Evolutionary conservation across 192 early-diverging fungal genomes (phyloP).

Genomic region (Backusella circina): DNA sequence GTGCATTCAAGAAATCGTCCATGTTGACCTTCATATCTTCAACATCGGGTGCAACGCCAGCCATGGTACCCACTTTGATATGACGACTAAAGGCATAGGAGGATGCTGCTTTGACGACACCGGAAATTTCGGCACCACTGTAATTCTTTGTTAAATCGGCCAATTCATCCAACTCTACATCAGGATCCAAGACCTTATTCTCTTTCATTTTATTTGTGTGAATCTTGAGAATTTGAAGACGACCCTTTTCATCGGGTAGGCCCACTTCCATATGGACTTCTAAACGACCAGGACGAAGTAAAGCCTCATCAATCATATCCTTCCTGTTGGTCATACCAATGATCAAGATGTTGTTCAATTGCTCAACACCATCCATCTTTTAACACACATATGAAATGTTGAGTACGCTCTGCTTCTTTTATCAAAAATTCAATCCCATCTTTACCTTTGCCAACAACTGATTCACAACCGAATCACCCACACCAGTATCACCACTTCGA

Average conservation of each 20-base stretch:
- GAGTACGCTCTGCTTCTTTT: neutral
- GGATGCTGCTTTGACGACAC: constrained; percentile 86
- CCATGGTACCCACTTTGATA: constrained; percentile 84
- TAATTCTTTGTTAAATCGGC: constrained; percentile 93
- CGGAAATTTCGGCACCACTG: constrained; percentile 95
- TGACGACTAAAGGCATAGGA: constrained; percentile 97
- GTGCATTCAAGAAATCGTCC: constrained; percentile 83
- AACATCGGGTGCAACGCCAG: constrained; percentile 78
- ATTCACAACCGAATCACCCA: constrained; percentile 96
- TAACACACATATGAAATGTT: neutral
- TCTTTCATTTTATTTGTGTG: constrained; percentile 85
- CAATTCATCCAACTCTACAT: constrained; percentile 84
- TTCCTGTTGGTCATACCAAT: constrained; percentile 99
- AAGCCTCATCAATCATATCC: constrained; percentile 97
- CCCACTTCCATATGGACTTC: constrained; percentile 98
- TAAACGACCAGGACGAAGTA: constrained; percentile 91
- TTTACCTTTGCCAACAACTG: constrained; percentile 90
- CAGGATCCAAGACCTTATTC: constrained; percentile 72
- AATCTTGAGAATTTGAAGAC: constrained; percentile 93
- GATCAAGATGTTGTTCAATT: constrained; percentile 96
- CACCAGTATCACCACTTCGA: constrained; percentile 89
- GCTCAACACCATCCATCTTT: constrained; percentile 97
- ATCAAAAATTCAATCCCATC: neutral
- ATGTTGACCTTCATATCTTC: constrained; percentile 84
- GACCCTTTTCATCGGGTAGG: constrained; percentile 88